A percentile compares a stretch with the other conserved stretches of the same genome.
Evolutionary conservation across 768 basidiomycete species (phyloP).

Genomic region (Punctularia strigosozonata): DNA sequence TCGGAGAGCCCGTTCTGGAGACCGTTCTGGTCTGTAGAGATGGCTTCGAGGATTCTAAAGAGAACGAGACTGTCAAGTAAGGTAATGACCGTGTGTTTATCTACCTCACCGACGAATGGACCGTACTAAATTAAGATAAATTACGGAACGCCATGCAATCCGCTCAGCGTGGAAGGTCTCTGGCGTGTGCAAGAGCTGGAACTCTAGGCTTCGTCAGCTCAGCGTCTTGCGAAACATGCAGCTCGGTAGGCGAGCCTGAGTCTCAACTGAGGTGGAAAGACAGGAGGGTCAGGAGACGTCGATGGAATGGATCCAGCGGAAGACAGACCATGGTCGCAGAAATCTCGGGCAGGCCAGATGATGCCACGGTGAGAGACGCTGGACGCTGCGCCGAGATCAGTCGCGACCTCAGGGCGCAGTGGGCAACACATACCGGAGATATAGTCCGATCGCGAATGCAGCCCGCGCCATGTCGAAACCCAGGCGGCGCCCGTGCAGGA

Average conservation of each 20-base stretch:
- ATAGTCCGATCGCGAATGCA: conserved; percentile 1
- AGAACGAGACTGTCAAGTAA: conserved; percentile 1
- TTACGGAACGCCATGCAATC: conserved; percentile 78
- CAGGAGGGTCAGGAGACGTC: conserved; percentile 11
- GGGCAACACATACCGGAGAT: too few relatives aligned
- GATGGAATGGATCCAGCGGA: too few relatives aligned
- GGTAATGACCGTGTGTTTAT: not conserved
- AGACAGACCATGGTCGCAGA: too few relatives aligned
- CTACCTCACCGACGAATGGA: conserved; percentile 57
- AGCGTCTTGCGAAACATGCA: too few relatives aligned
- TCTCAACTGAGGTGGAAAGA: conserved; percentile 11
- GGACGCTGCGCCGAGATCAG: too few relatives aligned
- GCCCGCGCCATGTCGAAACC: conserved; percentile 3
- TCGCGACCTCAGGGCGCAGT: too few relatives aligned
- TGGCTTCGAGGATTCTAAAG: conserved; percentile 59
- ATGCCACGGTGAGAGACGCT: too few relatives aligned
- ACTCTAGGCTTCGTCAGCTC: conserved; percentile 47
- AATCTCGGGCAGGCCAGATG: too few relatives aligned
- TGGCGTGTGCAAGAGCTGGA: conserved; percentile 71
- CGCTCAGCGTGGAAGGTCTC: conserved; percentile 70
- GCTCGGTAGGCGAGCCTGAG: too few relatives aligned
- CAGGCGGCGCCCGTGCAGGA: conserved; percentile 2
- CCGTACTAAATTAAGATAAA: conserved; percentile 80
- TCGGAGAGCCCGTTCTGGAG: conserved; percentile 44
- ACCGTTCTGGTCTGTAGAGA: conserved; percentile 51